Evolutionary conservation across 2,329 filamentous ascomycete genomes (phyloP), one percentile per base, ranked within the genome.

Genomic region (Trichoderma lentiforme): DNA sequence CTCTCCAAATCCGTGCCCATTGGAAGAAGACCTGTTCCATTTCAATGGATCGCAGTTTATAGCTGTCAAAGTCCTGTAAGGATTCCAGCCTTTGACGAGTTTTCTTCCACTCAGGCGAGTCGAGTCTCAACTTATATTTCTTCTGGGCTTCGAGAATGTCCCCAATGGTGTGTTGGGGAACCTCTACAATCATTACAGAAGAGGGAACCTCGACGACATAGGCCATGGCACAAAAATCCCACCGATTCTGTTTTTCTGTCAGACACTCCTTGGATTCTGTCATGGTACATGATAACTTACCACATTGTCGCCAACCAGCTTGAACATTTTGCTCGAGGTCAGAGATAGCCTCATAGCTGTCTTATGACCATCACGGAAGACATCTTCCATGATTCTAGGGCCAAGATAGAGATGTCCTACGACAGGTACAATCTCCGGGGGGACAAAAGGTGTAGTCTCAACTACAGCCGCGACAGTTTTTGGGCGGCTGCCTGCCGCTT

Each of bases 291-390:
- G 53, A 53, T 21, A 5, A 74, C 77, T 66, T 65, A 79, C 79
- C 32, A 77, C 74, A 3, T 75, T 77, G 5, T 65, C 71, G 7
- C 74, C 73, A 4, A 81, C 26, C 2, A 75, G 68, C 3, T 62
- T 47, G 76, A 78, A 82, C 6, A 74, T 65, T 5, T 71, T 14
- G 2, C 74, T 75, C 21, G 74, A 76, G 3, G 76, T 72, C 2
- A 75, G 47, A 0, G 79, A 77, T 6, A 79, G 39, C 1, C 73
- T 73, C 5, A 78, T 66, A 0, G 78, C 72, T 3, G 75, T 53
- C 12, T 72, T 74, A 64, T 77, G 74, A 0, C 80, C 80, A 1
- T 76, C 26, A 1, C 71, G 72, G 1, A 78, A 78, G 21, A 78
- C 18, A 5, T 26, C 14, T 4, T 73, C 56, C 12, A 74, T 32